Evolutionary conservation across 2,329 filamentous ascomycete species (phyloP), one percentile per base, ranked within the genome.

Genomic region (Aurifilum marmelostoma): DNA sequence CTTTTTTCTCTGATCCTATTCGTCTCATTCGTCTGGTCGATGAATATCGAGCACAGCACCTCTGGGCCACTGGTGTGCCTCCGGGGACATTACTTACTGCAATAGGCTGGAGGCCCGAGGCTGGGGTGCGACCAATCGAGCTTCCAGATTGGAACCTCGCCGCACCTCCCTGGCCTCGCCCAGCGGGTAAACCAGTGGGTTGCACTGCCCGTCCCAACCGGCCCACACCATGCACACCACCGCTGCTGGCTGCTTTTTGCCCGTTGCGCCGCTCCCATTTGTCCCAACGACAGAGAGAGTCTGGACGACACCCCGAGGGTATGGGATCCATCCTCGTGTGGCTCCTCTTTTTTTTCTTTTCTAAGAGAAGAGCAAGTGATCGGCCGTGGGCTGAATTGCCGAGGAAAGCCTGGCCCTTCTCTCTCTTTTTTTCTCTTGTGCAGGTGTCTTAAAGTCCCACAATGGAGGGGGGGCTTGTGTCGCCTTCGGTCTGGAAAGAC

Each of bases 61-160:
- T 56, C 60, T 56, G 65, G 43, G 65, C 68, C 68, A 69, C 32
- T 69, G 60, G 67, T 61, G 47, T 54, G 43, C 54, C 54, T 27
- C 50, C 41, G 66, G 34, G 34, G 61, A 47, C 61, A n/a, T 62
- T 21, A 32, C 63, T 29, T 54, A 59, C 43, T 61, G 63, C 63
- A 56, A 70, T 70, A 70, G 69, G 69, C 66, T 68, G 69, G 50
- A 60, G 24, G 27, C 32, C 69, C 63, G 66, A 65, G 52, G 47
- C 27, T 61, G 54, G 58, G 5, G 32, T 50, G 63, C 59, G 64
- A 54, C 69, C 69, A 70, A 70, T 70, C 58, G 66, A 70, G 63
- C 69, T 65, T 66, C 66, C 61, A 18, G 2, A 67, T 59, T 59
- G 37, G 63, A 61, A 52, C 37, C 24, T 52, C 37, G 69, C 67